Percentiles rank a stretch among this genome's conserved stretches.
Evolutionary conservation across 805 yeast species (phyloP).

Genomic region (Metschnikowia orientalis): DNA sequence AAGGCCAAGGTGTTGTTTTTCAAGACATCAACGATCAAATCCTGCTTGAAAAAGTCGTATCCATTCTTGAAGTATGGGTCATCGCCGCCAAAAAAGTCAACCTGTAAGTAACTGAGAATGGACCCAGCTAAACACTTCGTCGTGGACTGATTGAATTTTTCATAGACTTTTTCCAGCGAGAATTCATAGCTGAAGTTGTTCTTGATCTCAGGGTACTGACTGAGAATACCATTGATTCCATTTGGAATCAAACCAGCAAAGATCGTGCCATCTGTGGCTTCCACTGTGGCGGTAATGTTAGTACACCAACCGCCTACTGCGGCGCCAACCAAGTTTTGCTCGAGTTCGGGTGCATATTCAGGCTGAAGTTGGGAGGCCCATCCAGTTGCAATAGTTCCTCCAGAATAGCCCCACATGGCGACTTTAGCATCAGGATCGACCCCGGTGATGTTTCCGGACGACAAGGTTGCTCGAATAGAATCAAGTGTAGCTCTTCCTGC

Average conservation of each 20-base stretch:
- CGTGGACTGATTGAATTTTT: slow-evolving; percentile 3
- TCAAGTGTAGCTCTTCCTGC: slow-evolving; percentile 31
- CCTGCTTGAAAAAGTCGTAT: slow-evolving; percentile 2
- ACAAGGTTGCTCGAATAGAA: slow-evolving; percentile 26
- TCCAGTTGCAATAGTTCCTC: slow-evolving; percentile 36
- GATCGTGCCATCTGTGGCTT: slow-evolving; percentile 22
- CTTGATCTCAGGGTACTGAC: slow-evolving; percentile 28
- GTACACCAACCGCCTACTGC: slow-evolving; percentile 36
- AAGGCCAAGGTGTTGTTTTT: slow-evolving; percentile 10
- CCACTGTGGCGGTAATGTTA: slow-evolving; percentile 28
- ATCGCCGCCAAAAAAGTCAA: slow-evolving; percentile 7
- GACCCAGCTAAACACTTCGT: slow-evolving; percentile 5
- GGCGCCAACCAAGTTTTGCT: slow-evolving; percentile 24
- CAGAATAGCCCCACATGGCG: slow-evolving; percentile 35
- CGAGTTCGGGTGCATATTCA: slow-evolving; percentile 31
- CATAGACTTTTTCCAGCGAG: neutral
- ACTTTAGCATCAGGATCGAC: slow-evolving; percentile 19
- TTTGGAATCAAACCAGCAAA: slow-evolving; percentile 29
- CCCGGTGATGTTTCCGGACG: slow-evolving; percentile 18
- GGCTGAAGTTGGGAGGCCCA: slow-evolving; percentile 39
- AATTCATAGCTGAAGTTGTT: slow-evolving; percentile 1
- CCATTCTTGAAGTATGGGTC: slow-evolving; percentile 7
- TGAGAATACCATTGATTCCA: slow-evolving; percentile 28
- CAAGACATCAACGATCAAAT: slow-evolving; percentile 1
- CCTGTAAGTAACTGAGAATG: neutral